Evolutionary conservation across 2,329 filamentous ascomycete species (phyloP).

Genomic region (Neodidymelliopsis sp.): DNA sequence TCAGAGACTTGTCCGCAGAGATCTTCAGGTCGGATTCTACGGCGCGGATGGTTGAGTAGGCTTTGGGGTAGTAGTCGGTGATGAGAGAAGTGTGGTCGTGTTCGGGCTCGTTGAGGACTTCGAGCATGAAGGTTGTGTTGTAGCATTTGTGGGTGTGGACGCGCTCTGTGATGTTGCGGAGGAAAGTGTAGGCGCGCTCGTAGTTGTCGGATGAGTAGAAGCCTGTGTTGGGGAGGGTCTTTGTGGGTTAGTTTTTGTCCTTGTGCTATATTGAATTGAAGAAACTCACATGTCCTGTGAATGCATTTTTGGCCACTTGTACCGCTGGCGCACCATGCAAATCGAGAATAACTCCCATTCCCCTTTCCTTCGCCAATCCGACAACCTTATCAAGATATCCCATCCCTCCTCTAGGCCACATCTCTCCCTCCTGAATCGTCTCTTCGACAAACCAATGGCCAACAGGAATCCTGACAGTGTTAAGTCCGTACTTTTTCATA

Average conservation of each 20-base stretch:
- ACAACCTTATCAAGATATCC: constrained; percentile 58
- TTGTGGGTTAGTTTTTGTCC: background rate
- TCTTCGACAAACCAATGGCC: constrained; percentile 64
- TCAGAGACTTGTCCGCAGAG: constrained; percentile 54
- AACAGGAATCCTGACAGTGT: constrained; percentile 63
- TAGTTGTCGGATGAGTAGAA: constrained; percentile 67
- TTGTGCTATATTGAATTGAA: background rate
- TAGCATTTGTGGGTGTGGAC: constrained; percentile 60
- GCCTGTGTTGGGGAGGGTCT: constrained; percentile 49
- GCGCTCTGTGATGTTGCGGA: constrained; percentile 62
- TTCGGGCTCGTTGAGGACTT: constrained; percentile 62
- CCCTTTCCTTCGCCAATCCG: constrained; percentile 57
- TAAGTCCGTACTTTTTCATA: constrained; percentile 60
- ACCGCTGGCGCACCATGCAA: constrained; percentile 62
- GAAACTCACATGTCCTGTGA: constrained; percentile 54
- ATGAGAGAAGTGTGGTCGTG: constrained; percentile 38
- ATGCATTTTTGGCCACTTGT: constrained; percentile 56
- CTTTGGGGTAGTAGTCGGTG: constrained; percentile 57
- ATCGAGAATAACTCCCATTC: constrained; percentile 63
- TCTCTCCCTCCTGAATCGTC: constrained; percentile 58
- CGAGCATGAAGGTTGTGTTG: constrained; percentile 65
- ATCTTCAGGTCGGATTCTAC: constrained; percentile 58
- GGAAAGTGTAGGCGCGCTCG: constrained; percentile 61
- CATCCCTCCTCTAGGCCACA: constrained; percentile 60
- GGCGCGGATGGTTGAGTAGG: constrained; percentile 56